Conservation (phyloP, 2,329 filamentous ascomycete species). For the Epichloe sibirici region DNA sequence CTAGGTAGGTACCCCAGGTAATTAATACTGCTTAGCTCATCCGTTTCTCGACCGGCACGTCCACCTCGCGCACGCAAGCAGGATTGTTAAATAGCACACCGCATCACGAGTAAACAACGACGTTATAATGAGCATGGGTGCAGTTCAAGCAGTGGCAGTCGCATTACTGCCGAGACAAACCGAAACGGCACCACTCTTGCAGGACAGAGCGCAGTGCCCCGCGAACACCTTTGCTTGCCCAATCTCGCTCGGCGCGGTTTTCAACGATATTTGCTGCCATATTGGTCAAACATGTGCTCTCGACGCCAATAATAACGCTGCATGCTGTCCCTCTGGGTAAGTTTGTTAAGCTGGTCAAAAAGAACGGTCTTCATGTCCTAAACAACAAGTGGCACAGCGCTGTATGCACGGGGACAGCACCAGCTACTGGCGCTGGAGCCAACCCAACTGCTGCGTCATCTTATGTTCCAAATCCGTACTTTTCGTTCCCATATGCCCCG, state of each 20-base stretch:
- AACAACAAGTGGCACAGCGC: constrained; percentile 22
- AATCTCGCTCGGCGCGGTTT: constrained; percentile 30
- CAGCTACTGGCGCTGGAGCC: constrained; percentile 24
- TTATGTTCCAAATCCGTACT: constrained; percentile 45
- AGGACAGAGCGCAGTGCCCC: constrained; percentile 28
- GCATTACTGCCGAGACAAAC: constrained; percentile 10
- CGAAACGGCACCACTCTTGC: constrained; percentile 12
- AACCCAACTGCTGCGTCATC: constrained; percentile 29
- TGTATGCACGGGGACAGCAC: constrained; percentile 45
- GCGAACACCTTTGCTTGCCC: constrained; percentile 39
- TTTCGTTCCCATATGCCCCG: constrained; percentile 46
- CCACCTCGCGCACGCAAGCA: not conserved
- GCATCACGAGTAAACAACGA: not conserved
- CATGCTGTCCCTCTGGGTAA: constrained; percentile 42
- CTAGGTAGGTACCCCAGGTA: too few relatives aligned
- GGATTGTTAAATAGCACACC: not conserved
- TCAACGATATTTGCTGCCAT: constrained; percentile 38
- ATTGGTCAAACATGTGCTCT: constrained; percentile 37
- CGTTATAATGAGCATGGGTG: not conserved
- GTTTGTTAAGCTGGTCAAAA: constrained; percentile 10
- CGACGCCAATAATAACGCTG: constrained; percentile 35
- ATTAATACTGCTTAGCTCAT: not conserved
- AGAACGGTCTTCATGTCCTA: not conserved
- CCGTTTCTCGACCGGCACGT: not conserved
- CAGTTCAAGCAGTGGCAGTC: not conserved